Conservation (phyloP, 73 alveolate genomes). For the Diophrys sp. region DNA sequence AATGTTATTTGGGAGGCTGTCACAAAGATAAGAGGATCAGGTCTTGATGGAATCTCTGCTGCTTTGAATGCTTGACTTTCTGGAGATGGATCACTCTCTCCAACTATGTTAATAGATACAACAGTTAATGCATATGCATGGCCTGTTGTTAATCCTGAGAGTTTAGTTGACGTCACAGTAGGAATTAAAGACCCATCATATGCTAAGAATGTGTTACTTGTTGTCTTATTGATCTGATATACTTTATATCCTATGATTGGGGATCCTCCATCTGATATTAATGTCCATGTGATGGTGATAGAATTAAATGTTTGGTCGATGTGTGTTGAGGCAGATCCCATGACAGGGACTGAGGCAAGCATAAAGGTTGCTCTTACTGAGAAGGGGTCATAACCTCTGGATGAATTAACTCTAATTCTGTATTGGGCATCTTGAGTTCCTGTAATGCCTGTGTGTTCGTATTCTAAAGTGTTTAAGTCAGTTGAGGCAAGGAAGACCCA, state of each 20-base stretch:
- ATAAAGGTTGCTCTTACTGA: conserved; percentile 45
- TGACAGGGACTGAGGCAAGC: conserved; percentile 46
- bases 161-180: no score
- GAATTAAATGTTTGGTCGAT: conserved; percentile 16
- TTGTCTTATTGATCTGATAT: conserved; percentile 45
- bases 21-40: no score
- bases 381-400: conserved; percentile 47
- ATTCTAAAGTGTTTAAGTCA: conserved; percentile 34
- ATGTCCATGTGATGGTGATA: conserved; percentile 47
- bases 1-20: conserved; percentile 25
- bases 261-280: conserved; percentile 59
- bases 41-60: no score
- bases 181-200: conserved; percentile 67
- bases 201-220: conserved; percentile 39
- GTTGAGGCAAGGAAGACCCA: conserved; percentile 40
- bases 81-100: no score
- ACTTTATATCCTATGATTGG: conserved; percentile 65
- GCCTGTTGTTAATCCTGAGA: no score
- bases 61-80: no score
- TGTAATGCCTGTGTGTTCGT: conserved; percentile 30
- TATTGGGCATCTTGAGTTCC: conserved; percentile 58
- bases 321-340: conserved; percentile 28
- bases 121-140: no score
- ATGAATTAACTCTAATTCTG: conserved; percentile 51
- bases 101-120: conserved; percentile 52